Conservation (phyloP, 202 grass and related monocot genomes). For the Schoenoplectus triqueter region DNA sequence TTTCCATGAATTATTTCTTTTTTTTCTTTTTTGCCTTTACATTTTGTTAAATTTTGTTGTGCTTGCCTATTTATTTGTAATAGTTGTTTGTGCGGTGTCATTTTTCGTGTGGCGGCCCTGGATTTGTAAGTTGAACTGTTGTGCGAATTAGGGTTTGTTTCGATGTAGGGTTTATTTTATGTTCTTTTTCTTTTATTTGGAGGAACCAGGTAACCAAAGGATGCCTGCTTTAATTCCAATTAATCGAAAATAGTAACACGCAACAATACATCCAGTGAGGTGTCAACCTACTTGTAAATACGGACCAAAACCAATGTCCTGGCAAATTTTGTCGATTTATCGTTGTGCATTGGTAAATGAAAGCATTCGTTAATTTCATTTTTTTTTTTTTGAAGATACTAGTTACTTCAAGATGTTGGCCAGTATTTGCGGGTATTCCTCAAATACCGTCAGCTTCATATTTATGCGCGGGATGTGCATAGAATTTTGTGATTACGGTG, state of each 20-base stretch:
- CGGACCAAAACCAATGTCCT: background rate
- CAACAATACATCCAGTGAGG: background rate
- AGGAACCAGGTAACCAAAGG: background rate
- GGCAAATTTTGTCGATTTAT: background rate
- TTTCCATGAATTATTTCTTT: background rate
- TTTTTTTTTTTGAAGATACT: no score
- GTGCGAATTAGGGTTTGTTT: conserved; percentile 8
- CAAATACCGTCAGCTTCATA: no score
- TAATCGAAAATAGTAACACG: background rate
- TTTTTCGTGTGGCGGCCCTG: conserved; percentile 23
- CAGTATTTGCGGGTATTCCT: no score
- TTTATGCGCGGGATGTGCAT: no score
- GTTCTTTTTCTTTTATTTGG: background rate
- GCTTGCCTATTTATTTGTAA: conserved; percentile 21
- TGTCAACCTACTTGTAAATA: background rate
- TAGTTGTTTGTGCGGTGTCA: background rate
- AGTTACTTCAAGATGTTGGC: no score
- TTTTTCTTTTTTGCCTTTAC: conserved; percentile 13
- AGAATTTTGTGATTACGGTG: no score
- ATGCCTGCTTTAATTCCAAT: conserved; percentile 6
- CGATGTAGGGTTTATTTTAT: background rate
- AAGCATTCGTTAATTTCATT: background rate
- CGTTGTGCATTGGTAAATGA: background rate
- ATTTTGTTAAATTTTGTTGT: conserved; percentile 17
- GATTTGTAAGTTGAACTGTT: background rate